Base-by-base conservation (phyloP, 305 asterid genomes). In the Fraxinus greggii region DNA sequence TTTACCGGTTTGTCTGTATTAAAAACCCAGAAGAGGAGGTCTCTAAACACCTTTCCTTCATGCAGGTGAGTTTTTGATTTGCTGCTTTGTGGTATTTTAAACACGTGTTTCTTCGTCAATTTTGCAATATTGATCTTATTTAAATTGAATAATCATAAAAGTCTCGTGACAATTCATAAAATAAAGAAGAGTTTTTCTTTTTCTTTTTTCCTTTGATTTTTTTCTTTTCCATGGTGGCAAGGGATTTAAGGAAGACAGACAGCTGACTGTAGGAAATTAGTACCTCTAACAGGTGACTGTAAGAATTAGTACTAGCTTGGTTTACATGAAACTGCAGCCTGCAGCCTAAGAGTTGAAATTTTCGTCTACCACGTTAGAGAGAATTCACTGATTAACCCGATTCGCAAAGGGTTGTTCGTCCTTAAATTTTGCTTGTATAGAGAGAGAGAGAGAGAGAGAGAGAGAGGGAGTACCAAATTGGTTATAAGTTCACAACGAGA, bases 1-100 rank as follows among this genome's bases (percentile, higher is more conserved):
- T 94, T 85, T 96, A 94, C 87, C 86, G 88, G 23, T 91, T 96
- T 84, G 97, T 90, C 80, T 87, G 77, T 74, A 81, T 96, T 67
- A 17, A 90, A 56, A 90, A 94, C 88, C 98, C 99, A 23, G 86
- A 88, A 83, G 90, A 85, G 65, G 94, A 90, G 83, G 87, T 93
- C 75, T 85, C 90, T 38, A 91, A 90, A 72, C 99, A 96, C 90
- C 93, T 94, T 56, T 85, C 92, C 23, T 94, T 94, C 79, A 84
- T 96, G 89, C 91, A 94, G 98, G 97, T 87, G 54, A 63, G 67
- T 5, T 72, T 19, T 29, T 77, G 35, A 21, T 35, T 65, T 36
- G 26, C 12, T 78, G 51, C 5, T 83, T 19, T 72, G 75, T 32
- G 77, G 74, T 40, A 59, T 12, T 45, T 76, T 29, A 65, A 45